Conservation (phyloP, 768 basidiomycete species). For the Lactifluus volemus region DNA sequence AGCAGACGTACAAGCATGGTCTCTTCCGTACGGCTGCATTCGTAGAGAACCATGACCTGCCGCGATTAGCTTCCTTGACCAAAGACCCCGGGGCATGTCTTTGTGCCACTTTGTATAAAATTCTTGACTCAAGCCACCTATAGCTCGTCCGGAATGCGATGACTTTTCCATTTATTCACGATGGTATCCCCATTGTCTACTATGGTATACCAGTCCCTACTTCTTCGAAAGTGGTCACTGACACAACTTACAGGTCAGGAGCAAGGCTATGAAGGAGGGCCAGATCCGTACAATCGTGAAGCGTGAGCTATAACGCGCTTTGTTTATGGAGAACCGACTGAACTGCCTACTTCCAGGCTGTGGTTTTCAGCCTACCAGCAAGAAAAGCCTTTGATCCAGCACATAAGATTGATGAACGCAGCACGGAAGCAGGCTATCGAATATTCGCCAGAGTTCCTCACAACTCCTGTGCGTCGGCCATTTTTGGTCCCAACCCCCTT, state of each 20-base stretch:
- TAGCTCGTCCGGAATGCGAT: constrained; percentile 41
- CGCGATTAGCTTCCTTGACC: constrained; percentile 37
- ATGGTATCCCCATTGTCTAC: constrained; percentile 44
- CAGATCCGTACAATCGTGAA: constrained; percentile 42
- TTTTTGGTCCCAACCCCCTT: neutral
- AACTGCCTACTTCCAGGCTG: constrained; percentile 32
- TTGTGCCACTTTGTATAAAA: neutral
- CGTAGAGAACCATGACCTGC: constrained; percentile 49
- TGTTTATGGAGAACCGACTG: neutral
- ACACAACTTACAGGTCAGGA: constrained; percentile 34
- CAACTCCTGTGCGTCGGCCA: constrained; percentile 33
- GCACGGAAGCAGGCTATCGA: constrained; percentile 44
- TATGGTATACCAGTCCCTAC: constrained; percentile 30
- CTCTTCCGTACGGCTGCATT: constrained; percentile 37
- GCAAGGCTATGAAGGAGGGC: constrained; percentile 39
- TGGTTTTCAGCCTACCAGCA: constrained; percentile 51
- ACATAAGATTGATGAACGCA: constrained; percentile 41
- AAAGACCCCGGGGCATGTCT: constrained; percentile 34
- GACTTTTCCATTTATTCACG: constrained; percentile 41
- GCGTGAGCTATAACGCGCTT: constrained; percentile 27
- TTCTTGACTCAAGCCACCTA: neutral
- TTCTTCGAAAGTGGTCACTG: neutral
- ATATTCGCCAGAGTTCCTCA: constrained; percentile 36
- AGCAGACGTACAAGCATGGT: constrained; percentile 33
- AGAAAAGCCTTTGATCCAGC: constrained; percentile 40